Base-by-base conservation (phyloP, 73 alveolate species). In the Symbiodinium pilosum region DNA sequence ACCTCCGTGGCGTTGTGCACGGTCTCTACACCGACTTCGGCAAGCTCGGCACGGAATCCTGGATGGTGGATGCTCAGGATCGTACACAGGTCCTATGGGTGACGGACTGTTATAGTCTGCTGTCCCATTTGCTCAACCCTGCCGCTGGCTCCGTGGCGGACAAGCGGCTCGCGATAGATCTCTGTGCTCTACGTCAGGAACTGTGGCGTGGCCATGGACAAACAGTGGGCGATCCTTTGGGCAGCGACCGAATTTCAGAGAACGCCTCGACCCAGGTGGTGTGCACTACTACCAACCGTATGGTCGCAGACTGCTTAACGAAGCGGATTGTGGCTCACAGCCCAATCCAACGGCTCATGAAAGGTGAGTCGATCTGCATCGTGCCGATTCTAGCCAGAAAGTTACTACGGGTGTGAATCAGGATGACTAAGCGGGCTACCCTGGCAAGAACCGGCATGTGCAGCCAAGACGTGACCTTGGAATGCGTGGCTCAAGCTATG, bases 51-150 rank as follows among this genome's bases (percentile, higher is more conserved):
- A 28, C 40, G 8, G 34, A 0, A 26, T 43, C 12, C 2, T 86
- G 93, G 93, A 47, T 34, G n/a, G 42, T 86, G 0, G n/a, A 32
- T 1, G 93, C 93, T 28, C 81, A 34, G 83, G 93, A 86, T 28
- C 0, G 39, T 0, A 32, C 26, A 2, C 8, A 11, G 3, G 42
- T 86, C 26, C 2, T 16, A 2, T 52, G 83, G 93, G 39, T 51
- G 42, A 86, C 93, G 0, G 93, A 86, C 12, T 86, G 93, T 59
- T 28, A 20, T 30, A 34, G 56, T 4, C 41, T 86, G 39, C 3
- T 18, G 18, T 39, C 39, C 1, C 56, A 86, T 32, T 3, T 86
- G 54, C 11, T 36, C 9, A 71, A 51, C 1, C 36, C 38, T 0
- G 83, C 83, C 0, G 30, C 68, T 16, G 36, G 68, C 2, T 12